phyloP scores from a whole-genome alignment of 192 early-diverging fungal genomes.

The Radiomyces spectabilis region DNA sequence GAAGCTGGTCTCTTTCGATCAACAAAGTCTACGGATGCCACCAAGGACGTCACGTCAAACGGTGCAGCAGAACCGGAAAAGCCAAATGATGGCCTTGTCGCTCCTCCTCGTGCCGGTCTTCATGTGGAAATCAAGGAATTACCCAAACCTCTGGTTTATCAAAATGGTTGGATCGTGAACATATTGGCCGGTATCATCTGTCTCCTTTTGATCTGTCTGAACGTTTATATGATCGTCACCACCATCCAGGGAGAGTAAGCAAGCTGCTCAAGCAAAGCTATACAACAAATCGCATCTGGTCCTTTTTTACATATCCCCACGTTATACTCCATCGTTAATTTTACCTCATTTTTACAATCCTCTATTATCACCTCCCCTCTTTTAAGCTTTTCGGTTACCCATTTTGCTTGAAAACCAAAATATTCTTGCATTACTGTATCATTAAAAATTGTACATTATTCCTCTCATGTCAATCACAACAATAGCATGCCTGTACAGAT shows the following conservation, averaged over 20 bases:
- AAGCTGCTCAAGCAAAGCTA: too few species aligned
- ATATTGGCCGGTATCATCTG: slow-evolving; percentile 26
- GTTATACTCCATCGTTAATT: background rate
- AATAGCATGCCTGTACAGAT: too few species aligned
- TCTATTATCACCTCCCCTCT: background rate
- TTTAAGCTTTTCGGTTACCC: background rate
- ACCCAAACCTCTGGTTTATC: slow-evolving; percentile 22
- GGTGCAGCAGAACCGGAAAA: background rate
- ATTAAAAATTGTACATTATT: too few species aligned
- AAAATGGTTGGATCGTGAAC: slow-evolving; percentile 25
- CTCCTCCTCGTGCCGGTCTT: background rate
- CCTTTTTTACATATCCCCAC: background rate
- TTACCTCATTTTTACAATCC: background rate
- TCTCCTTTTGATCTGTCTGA: slow-evolving; percentile 34
- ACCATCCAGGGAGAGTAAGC: slow-evolving; percentile 16
- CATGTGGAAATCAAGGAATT: background rate
- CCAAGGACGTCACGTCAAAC: background rate
- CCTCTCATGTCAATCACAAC: too few species aligned
- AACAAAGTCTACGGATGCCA: background rate
- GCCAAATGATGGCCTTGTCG: background rate
- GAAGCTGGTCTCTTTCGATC: background rate
- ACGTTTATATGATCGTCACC: slow-evolving; percentile 37
- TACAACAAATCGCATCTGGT: background rate
- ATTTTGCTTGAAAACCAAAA: too few species aligned
- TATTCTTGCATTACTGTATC: too few species aligned